These are phyloP conservation scores for Fraxinus floribunda DNA, from an alignment of 305 asterid species.

Conservation along the genomic window DNA sequence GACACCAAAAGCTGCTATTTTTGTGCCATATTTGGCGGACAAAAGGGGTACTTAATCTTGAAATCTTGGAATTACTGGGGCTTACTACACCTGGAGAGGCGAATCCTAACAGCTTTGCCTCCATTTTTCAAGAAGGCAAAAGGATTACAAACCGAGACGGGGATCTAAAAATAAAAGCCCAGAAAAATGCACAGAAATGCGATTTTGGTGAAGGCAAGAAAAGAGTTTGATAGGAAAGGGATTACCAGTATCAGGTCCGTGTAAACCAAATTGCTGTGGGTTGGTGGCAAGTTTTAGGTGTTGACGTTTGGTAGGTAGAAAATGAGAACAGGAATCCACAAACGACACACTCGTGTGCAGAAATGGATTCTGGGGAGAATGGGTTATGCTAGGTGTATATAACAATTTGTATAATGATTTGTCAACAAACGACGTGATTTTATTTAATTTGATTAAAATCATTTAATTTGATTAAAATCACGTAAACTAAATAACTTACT, in stretches of 20 bases:
- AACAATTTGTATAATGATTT: too few species aligned
- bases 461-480: too few species aligned
- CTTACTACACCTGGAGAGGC: constrained; percentile 24
- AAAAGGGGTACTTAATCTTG: constrained; percentile 25
- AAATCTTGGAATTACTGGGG: constrained; percentile 25
- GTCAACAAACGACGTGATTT: too few species aligned
- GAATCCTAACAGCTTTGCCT: constrained; percentile 42
- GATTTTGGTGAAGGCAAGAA: not conserved
- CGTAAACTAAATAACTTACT: too few species aligned
- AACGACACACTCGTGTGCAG: not conserved
- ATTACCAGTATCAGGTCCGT: not conserved
- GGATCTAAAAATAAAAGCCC: not conserved
- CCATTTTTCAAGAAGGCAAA: constrained; percentile 33
- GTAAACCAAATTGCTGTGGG: not conserved
- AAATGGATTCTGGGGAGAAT: not conserved
- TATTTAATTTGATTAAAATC: too few species aligned
- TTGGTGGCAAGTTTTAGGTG: not conserved
- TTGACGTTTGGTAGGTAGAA: not conserved
- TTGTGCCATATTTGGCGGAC: not conserved
- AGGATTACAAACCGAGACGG: not conserved
- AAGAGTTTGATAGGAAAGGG: not conserved
- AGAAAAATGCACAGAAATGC: not conserved
- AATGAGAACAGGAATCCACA: not conserved
- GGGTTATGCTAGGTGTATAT: too few species aligned
- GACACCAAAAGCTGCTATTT: constrained; percentile 25